Percentiles rank a stretch among this genome's conserved stretches.
Conservation (phyloP, 1,284 basidiomycete genomes). For the Boletellus sp. region DNA sequence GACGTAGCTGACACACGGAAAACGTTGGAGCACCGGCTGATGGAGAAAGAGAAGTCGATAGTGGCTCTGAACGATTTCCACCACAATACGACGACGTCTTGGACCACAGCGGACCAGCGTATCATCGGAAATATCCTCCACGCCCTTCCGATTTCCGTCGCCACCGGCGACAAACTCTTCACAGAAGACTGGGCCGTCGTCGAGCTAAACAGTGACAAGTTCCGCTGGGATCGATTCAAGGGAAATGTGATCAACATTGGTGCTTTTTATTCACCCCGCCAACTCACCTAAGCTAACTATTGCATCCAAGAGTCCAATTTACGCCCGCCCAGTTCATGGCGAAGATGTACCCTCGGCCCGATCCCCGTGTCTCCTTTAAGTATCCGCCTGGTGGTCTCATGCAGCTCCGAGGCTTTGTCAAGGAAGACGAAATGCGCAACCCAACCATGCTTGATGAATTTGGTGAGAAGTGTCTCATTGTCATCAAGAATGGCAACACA, state of each 20-base stretch:
- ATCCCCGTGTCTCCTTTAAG: constrained; percentile 10
- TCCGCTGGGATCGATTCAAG: no score
- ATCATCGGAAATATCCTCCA: constrained; percentile 16
- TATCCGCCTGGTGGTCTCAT: constrained; percentile 33
- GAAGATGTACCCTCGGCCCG: no score
- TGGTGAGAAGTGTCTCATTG: constrained; percentile 28
- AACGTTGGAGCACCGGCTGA: constrained; percentile 10
- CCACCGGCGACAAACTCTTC: no score
- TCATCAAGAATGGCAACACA: constrained; percentile 34
- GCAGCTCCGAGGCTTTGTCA: constrained; percentile 22
- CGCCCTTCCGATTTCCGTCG: no score
- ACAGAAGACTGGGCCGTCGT: not conserved
- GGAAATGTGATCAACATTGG: no score
- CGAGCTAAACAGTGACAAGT: no score
- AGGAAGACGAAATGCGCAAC: constrained; percentile 27
- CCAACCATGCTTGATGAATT: constrained; percentile 22
- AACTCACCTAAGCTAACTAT: no score
- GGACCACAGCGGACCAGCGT: constrained; percentile 5
- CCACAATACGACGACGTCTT: constrained; percentile 4
- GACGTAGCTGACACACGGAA: no score
- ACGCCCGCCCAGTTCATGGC: no score
- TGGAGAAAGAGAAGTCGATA: constrained; percentile 17
- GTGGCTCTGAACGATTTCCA: constrained; percentile 8
- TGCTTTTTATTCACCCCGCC: no score
- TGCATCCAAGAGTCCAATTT: no score